Evolutionary conservation across 2,329 filamentous ascomycete species (phyloP).

Genomic region (Emergomyces pasteurianus): DNA sequence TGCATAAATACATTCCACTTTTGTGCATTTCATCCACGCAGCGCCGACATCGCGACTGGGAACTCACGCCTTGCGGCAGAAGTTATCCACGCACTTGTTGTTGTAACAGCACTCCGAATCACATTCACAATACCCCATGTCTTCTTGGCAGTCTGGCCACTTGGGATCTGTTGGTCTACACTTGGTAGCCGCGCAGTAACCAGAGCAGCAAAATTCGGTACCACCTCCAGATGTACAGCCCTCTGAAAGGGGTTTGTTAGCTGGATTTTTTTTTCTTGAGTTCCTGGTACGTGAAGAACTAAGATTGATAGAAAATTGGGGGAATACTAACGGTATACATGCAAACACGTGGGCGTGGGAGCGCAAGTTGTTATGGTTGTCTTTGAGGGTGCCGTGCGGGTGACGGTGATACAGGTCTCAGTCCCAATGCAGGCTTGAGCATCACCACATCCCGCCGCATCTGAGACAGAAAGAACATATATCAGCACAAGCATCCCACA

Average conservation of each 20-base stretch:
- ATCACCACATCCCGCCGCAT: background rate
- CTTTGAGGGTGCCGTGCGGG: background rate
- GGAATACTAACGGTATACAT: background rate
- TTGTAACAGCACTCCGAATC: constrained; percentile 1
- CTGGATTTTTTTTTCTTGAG: background rate
- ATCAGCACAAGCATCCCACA: background rate
- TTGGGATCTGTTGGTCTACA: constrained; percentile 1
- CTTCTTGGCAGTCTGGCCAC: constrained; percentile 1
- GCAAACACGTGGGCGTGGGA: background rate
- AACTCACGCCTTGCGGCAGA: background rate
- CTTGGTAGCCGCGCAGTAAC: constrained; percentile 1
- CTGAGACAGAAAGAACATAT: background rate
- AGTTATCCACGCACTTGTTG: background rate
- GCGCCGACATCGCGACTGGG: background rate
- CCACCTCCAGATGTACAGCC: background rate
- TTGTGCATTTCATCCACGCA: background rate
- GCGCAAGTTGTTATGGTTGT: constrained; percentile 1
- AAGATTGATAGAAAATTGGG: background rate
- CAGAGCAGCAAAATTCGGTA: background rate
- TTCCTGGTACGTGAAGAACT: background rate
- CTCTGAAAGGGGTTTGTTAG: background rate
- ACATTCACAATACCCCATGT: background rate
- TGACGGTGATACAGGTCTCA: background rate
- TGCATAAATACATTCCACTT: background rate
- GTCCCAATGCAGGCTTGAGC: background rate